Evolutionary conservation across 2,329 filamentous ascomycete genomes (phyloP).

Genomic region (Tetracladium maxilliforme): DNA sequence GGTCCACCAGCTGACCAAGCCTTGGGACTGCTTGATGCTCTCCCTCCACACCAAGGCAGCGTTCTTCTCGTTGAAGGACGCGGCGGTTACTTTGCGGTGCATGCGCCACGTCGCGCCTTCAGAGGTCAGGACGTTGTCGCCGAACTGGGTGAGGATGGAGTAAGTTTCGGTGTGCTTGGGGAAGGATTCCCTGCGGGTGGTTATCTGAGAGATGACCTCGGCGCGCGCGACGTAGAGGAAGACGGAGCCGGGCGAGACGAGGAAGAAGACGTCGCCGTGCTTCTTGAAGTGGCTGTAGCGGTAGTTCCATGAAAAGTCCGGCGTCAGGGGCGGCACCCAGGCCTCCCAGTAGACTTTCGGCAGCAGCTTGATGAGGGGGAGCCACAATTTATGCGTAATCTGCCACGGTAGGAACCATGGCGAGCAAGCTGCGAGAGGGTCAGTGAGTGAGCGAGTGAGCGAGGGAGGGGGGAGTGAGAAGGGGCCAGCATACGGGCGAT

Average conservation of each 20-base stretch:
- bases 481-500: conserved; percentile 30
- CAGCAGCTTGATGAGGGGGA: conserved; percentile 37
- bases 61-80: conserved; percentile 66
- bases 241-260: conserved; percentile 41
- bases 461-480: background rate
- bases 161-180: conserved; percentile 52
- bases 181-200: conserved; percentile 52
- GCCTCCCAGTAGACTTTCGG: conserved; percentile 38
- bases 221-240: conserved; percentile 45
- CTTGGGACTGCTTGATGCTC: conserved; percentile 45
- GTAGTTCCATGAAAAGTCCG: conserved; percentile 43
- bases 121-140: conserved; percentile 55
- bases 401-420: conserved; percentile 40
- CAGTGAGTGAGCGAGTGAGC: conserved; percentile 3
- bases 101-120: conserved; percentile 57
- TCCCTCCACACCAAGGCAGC: conserved; percentile 52
- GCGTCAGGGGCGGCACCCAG: conserved; percentile 47
- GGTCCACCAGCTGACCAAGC: conserved; percentile 45
- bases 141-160: conserved; percentile 46
- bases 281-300: conserved; percentile 42
- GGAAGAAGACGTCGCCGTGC: conserved; percentile 47
- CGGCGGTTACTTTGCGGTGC: conserved; percentile 58
- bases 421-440: conserved; percentile 22
- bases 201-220: conserved; percentile 51
- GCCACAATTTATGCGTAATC: conserved; percentile 34